Conservation (phyloP, 805 yeast genomes). For the Candida coquimbonensis region DNA sequence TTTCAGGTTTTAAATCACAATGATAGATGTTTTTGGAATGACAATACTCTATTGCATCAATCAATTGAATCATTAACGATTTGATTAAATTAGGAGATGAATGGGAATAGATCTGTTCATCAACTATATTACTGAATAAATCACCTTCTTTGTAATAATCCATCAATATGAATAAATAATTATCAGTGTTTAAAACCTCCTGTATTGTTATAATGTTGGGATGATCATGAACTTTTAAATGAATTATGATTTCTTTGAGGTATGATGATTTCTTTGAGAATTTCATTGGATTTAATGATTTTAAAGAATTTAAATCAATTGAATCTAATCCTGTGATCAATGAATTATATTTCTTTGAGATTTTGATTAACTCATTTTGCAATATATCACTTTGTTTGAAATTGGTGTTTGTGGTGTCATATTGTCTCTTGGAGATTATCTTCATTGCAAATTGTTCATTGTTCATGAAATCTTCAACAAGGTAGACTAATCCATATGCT, state of each 20-base stretch:
- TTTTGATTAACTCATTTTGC: slow-evolving; percentile 13
- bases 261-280: background rate
- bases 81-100: slow-evolving; percentile 45
- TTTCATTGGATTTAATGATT: background rate
- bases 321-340: slow-evolving; percentile 7
- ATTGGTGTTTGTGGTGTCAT: slow-evolving; percentile 3
- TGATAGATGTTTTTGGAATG: slow-evolving; percentile 82
- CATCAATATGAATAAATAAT: slow-evolving; percentile 64
- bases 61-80: slow-evolving; percentile 63
- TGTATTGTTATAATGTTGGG: slow-evolving; percentile 73
- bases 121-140: slow-evolving; percentile 79
- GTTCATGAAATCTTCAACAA: slow-evolving; percentile 49
- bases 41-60: slow-evolving; percentile 77
- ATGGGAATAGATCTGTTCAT: slow-evolving; percentile 47
- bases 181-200: slow-evolving; percentile 56
- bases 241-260: slow-evolving; percentile 66
- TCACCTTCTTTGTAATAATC: slow-evolving; percentile 86
- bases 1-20: slow-evolving; percentile 95
- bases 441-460: slow-evolving; percentile 61
- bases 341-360: background rate
- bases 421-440: slow-evolving; percentile 43
- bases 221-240: slow-evolving; percentile 67
- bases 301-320: slow-evolving; percentile 18
- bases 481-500: slow-evolving; percentile 76
- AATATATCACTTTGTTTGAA: slow-evolving; percentile 17